Base-by-base conservation (phyloP, 2,329 filamentous ascomycete species). In the Colletotrichum lini region DNA sequence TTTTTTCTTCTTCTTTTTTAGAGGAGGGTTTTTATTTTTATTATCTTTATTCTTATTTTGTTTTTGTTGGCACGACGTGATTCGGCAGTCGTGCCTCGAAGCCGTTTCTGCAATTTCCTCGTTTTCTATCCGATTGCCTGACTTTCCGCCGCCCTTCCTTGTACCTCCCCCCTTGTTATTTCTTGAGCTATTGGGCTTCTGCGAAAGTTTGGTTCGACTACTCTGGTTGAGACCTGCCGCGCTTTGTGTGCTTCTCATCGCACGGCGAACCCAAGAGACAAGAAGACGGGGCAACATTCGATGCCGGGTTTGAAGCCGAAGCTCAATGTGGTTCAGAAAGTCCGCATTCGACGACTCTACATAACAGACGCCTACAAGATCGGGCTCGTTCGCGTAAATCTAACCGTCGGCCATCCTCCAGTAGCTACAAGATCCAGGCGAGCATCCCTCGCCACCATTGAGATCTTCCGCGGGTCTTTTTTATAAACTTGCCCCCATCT, bases 151-250 rank as follows among this genome's bases (percentile, higher is more conserved):
- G 45, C 49, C 49, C 60, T 49, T 49, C 61, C 61, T 70, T 61
- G 23, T 21, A 30, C 23, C 7, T n/a, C 9, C 38, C 42, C 70
- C 67, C 67, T 61, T 61, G 54, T 57, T 60, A 52, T 44, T 67
- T 40, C 54, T 60, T 70, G 47, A 40, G 44, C 49, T 53, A 30
- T 23, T 44, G 53, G 52, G 38, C 60, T 40, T 58, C 40, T 16
- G 10, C 30, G 16, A 52, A 45, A 52, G 21, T 26, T 52, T 71
- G 65, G 58, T 53, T 71, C 47, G 47, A 62, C 53, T 62, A 62
- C 68, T 71, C 65, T 71, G 58, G 65, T 50, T 61, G 67, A 66
- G 63, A 67, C 67, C 40, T 53, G 40, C 56, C 18, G 57, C 44
- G 30, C 30, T 35, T 35, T 35, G 30, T 35, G 63, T 57, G 9